A percentile compares a stretch with the other conserved stretches of the same genome.
Evolutionary conservation across 2,329 filamentous ascomycete species (phyloP).

Genomic region (Diaporthe citri): DNA sequence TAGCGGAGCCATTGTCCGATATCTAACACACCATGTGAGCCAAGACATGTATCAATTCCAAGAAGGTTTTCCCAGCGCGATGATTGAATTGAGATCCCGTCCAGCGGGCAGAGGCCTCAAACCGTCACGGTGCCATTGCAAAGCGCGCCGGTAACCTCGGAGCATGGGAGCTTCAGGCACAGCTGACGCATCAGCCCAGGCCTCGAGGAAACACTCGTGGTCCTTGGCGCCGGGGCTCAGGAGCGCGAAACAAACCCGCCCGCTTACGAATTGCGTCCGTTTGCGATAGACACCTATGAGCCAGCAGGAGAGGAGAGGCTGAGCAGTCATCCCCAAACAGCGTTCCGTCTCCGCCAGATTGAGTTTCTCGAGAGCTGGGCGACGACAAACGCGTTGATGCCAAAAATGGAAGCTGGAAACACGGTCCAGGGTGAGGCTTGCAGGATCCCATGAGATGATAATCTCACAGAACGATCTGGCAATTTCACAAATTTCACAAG

Average conservation of each 20-base stretch:
- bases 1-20: constrained; percentile 25
- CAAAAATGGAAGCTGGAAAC: constrained; percentile 16
- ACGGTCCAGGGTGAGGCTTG: constrained; percentile 8
- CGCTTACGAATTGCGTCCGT: constrained; percentile 8
- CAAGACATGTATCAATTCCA: constrained; percentile 27
- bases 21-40: constrained; percentile 27
- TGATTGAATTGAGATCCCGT: constrained; percentile 27
- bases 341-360: constrained; percentile 6
- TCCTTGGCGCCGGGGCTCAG: constrained; percentile 15
- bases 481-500: constrained; percentile 16
- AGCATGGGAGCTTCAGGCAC: constrained; percentile 6
- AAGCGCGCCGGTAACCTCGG: constrained; percentile 26
- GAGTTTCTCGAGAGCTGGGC: neutral
- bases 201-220: constrained; percentile 10
- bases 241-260: constrained; percentile 2
- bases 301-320: neutral
- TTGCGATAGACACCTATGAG: neutral
- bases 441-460: constrained; percentile 1
- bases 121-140: constrained; percentile 24
- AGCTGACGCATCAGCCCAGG: constrained; percentile 19
- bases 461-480: constrained; percentile 20
- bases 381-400: neutral
- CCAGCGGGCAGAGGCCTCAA: constrained; percentile 27
- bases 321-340: neutral
- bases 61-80: constrained; percentile 18